Base-by-base conservation (phyloP, 352 stramenopile genomes). In the Pseudoperonospora humuli region DNA sequence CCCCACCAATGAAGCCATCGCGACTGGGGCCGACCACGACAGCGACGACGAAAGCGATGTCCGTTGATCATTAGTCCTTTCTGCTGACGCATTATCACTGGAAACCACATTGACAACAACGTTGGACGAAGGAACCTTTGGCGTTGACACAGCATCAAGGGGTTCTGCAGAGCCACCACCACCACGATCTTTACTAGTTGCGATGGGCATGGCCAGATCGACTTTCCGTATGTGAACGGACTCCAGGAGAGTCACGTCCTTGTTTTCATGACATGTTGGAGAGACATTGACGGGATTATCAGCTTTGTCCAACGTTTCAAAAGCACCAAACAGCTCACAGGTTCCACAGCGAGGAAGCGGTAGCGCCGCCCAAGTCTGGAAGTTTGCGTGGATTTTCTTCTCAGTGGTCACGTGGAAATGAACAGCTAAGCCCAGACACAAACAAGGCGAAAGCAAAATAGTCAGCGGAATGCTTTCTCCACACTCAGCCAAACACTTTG, bases 341-440 rank as follows among this genome's bases (percentile, higher is more conserved):
- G 65, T 60, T 15, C 71, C 70, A 39, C 73, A 85, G 0, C 53
- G 73, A 50, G 73, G 70, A 1, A 82, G 50, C n/a, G 50, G 45
- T 0, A 82, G 46, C 2, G 63, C 48, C 15, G 26, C 25, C 73
- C 70, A 85, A 24, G 65, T 47, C 31, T 80, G 62, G 14, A 65
- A 57, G 3, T 1, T 54, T 28, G 54, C 33, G 3, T 20, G 28
- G 18, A 39, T 52, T 2, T n/a, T 36, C 36, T 57, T 52, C 8
- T 50, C 54, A 14, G 13, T 26, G 4, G 15, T 3, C 3, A 27
- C 47, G 14, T 54, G 19, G 27, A 69, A 61, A 37, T 64, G 38
- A 39, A 64, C 5, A 14, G 50, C 50, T 58, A 38, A 17, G 11
- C 0, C 14, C 32, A 7, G 11, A 40, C 4, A 18, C 15, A 42